Base-by-base conservation (phyloP, 2,329 filamentous ascomycete species). In the Orbilia oligospora region DNA sequence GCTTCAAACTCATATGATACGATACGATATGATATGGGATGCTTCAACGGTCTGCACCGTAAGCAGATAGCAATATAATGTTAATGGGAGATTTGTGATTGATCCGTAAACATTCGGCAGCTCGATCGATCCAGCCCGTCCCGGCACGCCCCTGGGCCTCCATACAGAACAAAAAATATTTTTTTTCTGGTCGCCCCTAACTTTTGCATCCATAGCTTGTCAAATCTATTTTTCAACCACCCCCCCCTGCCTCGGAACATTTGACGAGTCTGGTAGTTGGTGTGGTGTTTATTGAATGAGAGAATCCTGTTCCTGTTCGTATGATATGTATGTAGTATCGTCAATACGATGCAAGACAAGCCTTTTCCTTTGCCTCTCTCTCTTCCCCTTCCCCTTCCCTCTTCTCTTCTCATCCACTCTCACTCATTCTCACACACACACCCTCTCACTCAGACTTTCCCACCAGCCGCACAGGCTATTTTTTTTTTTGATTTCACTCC, bases 211-310 rank as follows among this genome's bases (percentile, higher is more conserved):
- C 44, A 48, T 12, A 56, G 49, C 66, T 67, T 69, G 71, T 49
- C 63, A 75, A 67, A 73, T 66, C 27, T 73, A 73, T 73, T 73
- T 58, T 30, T 18, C 1, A n/a, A n/a, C n/a, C n/a, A n/a, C 41
- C 36, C 61, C 69, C 48, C 70, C 70, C 65, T 64, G 36, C 70
- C 44, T 67, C 63, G 61, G 70, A 61, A 73, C 24, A 44, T 67
- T 48, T 63, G 24, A 73, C 70, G 51, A 73, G 49, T 68, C n/a
- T 63, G 69, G 69, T 67, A 73, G 30, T 41, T 68, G 38, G 20
- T 33, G 66, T 49, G 14, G 8, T 44, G n/a, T 8, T 6, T 30
- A 10, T 12, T 46, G 14, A 41, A 71, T 58, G n/a, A 73, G 24
- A 65, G 30, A 56, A 56, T 56, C 53, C 53, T 58, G 51, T 55